Evolutionary conservation across 2,329 filamentous ascomycete species (phyloP).

Genomic region (Stachybotrys chlorohalonatus): DNA sequence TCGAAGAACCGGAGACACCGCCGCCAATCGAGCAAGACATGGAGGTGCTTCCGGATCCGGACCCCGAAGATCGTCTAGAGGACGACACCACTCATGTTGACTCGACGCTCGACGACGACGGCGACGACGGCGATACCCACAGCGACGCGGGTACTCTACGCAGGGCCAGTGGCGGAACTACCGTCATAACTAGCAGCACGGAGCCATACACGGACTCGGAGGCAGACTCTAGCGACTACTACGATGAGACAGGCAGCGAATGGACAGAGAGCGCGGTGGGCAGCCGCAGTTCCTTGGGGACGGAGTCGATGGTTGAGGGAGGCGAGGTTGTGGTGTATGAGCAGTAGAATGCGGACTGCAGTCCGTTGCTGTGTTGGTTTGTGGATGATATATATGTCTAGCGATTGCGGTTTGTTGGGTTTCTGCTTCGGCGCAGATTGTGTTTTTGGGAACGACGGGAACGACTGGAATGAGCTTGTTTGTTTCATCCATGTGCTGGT

Average conservation of each 20-base stretch:
- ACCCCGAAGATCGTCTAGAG: not conserved
- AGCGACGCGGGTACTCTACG: conserved; percentile 45
- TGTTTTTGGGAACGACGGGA: not conserved
- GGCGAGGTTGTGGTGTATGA: conserved; percentile 26
- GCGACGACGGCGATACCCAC: conserved; percentile 23
- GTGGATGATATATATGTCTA: not conserved
- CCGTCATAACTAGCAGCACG: conserved; percentile 32
- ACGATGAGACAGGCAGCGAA: conserved; percentile 34
- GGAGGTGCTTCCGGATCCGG: conserved; percentile 6
- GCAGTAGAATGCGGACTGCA: conserved; percentile 7
- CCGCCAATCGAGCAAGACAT: conserved; percentile 7
- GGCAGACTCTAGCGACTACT: conserved; percentile 24
- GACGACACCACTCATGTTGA: conserved; percentile 16
- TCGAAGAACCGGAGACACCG: conserved; percentile 21
- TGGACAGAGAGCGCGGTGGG: conserved; percentile 37
- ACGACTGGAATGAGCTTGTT: not conserved
- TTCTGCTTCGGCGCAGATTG: not conserved
- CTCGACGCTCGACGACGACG: conserved; percentile 10
- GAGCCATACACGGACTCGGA: conserved; percentile 28
- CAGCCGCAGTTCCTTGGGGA: conserved; percentile 12
- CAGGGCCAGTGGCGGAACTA: conserved; percentile 38
- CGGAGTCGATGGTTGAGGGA: conserved; percentile 13
- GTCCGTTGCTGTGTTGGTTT: conserved; percentile 1
- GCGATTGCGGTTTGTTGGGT: not conserved
- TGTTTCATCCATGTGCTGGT: not conserved